Conservation (phyloP, 805 yeast genomes). For the Barnettozyma siamensis region DNA sequence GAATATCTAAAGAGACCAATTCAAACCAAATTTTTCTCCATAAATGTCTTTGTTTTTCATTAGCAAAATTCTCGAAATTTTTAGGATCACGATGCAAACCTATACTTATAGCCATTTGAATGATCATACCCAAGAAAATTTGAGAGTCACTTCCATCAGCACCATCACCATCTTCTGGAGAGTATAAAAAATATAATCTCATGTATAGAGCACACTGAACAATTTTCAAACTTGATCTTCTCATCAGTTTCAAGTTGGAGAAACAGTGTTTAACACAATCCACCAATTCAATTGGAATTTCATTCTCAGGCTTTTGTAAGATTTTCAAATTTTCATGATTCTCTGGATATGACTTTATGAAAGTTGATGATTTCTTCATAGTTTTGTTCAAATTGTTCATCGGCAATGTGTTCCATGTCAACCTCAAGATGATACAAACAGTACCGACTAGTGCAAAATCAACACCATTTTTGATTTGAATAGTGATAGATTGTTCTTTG, state of each 20-base stretch:
- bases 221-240: slow-evolving; percentile 41
- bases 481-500: slow-evolving; percentile 22
- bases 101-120: slow-evolving; percentile 62
- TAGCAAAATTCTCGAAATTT: slow-evolving; percentile 38
- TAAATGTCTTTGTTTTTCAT: slow-evolving; percentile 37
- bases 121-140: slow-evolving; percentile 46
- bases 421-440: slow-evolving; percentile 43
- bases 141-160: slow-evolving; percentile 55
- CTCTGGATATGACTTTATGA: slow-evolving; percentile 19
- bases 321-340: slow-evolving; percentile 12
- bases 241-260: slow-evolving; percentile 36
- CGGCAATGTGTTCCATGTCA: slow-evolving; percentile 53
- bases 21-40: slow-evolving; percentile 58
- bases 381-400: slow-evolving; percentile 26
- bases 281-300: slow-evolving; percentile 34
- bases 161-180: slow-evolving; percentile 58
- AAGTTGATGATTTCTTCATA: slow-evolving; percentile 8
- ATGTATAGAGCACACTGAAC: slow-evolving; percentile 57
- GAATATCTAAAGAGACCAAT: slow-evolving; percentile 35
- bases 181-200: slow-evolving; percentile 47
- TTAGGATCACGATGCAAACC: slow-evolving; percentile 69
- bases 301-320: slow-evolving; percentile 36
- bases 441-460: slow-evolving; percentile 49
- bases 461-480: slow-evolving; percentile 28
- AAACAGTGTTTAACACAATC: slow-evolving; percentile 42